Percentiles rank a stretch among this genome's conserved stretches.
These are phyloP conservation scores for Dysphania ambrosioides DNA, from an alignment of 148 eudicot species.

Conservation along the genomic window DNA sequence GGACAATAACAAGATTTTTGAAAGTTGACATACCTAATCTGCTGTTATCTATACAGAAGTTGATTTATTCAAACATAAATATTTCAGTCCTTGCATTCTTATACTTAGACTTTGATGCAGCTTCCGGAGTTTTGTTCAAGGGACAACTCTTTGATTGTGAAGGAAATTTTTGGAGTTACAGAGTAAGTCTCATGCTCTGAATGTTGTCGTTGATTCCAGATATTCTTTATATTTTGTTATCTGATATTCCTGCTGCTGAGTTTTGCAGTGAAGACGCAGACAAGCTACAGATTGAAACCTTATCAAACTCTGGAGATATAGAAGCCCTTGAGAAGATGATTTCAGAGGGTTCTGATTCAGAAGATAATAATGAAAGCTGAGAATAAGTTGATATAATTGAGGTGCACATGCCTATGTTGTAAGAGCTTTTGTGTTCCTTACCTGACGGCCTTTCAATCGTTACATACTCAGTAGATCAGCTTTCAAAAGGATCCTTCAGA, in stretches of 20 bases:
- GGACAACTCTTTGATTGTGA: conserved; percentile 71
- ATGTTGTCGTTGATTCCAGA: conserved; percentile 5
- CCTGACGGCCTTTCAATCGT: background rate
- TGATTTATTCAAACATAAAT: background rate
- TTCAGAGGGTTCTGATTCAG: conserved; percentile 46
- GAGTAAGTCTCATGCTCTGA: conserved; percentile 54
- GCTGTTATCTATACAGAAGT: background rate
- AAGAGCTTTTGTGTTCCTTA: background rate
- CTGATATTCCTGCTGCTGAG: background rate
- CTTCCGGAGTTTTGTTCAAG: conserved; percentile 76
- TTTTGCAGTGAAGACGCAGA: conserved; percentile 81
- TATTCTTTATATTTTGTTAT: background rate
- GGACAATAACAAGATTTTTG: background rate
- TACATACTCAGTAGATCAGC: background rate
- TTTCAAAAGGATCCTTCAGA: background rate
- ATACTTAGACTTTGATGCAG: conserved; percentile 38
- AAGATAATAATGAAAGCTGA: conserved; percentile 35
- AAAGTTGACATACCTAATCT: background rate
- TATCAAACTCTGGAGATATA: conserved; percentile 67
- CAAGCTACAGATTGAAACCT: conserved; percentile 58
- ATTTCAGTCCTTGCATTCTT: conserved; percentile 9
- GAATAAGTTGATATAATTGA: background rate
- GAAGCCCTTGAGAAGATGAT: conserved; percentile 76
- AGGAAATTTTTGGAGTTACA: conserved; percentile 90
- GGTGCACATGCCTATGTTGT: background rate